Conservation (phyloP, 768 basidiomycete genomes). For the Ramaria rubella region DNA sequence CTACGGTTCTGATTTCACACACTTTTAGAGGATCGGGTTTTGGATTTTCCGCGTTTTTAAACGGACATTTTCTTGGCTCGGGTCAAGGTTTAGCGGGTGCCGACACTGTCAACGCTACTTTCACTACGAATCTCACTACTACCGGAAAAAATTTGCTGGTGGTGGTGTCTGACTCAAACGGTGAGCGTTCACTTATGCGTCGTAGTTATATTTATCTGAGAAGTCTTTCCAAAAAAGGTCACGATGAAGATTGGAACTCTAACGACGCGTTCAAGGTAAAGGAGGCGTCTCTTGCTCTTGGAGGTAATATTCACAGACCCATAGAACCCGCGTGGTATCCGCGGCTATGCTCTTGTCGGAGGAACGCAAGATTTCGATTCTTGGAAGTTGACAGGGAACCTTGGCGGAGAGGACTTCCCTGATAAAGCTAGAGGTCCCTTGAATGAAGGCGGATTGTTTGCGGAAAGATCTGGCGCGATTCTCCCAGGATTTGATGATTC, state of each 20-base stretch:
- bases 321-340: slow-evolving; percentile 22
- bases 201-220: not conserved
- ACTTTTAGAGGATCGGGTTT: not conserved
- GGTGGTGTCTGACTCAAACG: not conserved
- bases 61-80: not conserved
- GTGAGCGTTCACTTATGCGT: not conserved
- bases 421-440: slow-evolving; percentile 24
- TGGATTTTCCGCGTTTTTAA: not conserved
- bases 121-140: not conserved
- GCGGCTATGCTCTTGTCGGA: slow-evolving; percentile 23
- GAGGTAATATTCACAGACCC: too few relatives aligned
- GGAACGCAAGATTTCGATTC: slow-evolving; percentile 16
- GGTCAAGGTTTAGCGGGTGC: not conserved
- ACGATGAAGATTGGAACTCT: slow-evolving; percentile 21
- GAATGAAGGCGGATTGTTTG: slow-evolving; percentile 28
- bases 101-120: not conserved
- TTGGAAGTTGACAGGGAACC: slow-evolving; percentile 25
- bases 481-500: slow-evolving; percentile 23
- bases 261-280: slow-evolving; percentile 16
- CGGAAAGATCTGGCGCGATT: slow-evolving; percentile 23
- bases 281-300: too few relatives aligned
- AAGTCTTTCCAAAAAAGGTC: slow-evolving; percentile 17
- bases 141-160: not conserved
- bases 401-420: slow-evolving; percentile 24
- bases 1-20: not conserved